Conservation (phyloP, 371 early-diverging fungal genomes). For the Gilbertella persicaria region DNA sequence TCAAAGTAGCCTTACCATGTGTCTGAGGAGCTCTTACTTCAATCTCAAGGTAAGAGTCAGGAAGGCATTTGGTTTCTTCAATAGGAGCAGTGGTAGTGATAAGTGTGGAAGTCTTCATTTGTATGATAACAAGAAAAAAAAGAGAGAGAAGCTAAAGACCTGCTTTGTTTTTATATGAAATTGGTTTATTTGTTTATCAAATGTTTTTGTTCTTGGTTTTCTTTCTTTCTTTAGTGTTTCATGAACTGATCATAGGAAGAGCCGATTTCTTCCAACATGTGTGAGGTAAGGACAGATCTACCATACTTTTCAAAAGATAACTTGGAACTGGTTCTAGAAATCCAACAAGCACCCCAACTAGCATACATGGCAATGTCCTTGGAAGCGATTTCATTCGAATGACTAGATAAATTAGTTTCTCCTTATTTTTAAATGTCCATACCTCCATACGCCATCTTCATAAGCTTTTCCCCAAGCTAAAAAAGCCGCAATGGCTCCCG, state of each 20-base stretch:
- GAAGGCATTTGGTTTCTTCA: slow-evolving; percentile 89
- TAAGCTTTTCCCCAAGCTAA: slow-evolving; percentile 83
- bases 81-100: slow-evolving; percentile 39
- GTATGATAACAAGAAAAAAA: neutral
- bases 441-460: slow-evolving; percentile 62
- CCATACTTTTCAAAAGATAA: slow-evolving; percentile 71
- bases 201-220: slow-evolving; percentile 8
- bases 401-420: slow-evolving; percentile 19
- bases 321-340: slow-evolving; percentile 67
- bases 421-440: too few relatives aligned
- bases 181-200: neutral
- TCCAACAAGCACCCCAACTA: slow-evolving; percentile 70
- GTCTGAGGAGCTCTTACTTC: slow-evolving; percentile 91
- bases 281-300: slow-evolving; percentile 73
- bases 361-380: slow-evolving; percentile 67
- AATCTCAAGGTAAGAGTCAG: slow-evolving; percentile 96
- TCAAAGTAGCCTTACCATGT: slow-evolving; percentile 58
- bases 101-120: slow-evolving; percentile 16
- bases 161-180: neutral
- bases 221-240: slow-evolving; percentile 14
- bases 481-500: slow-evolving; percentile 87
- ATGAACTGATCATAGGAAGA: slow-evolving; percentile 35
- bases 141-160: neutral
- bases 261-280: slow-evolving; percentile 77
- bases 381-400: slow-evolving; percentile 38